Evolutionary conservation across 352 stramenopile species (phyloP).

Genomic region (Globisporangium solare): DNA sequence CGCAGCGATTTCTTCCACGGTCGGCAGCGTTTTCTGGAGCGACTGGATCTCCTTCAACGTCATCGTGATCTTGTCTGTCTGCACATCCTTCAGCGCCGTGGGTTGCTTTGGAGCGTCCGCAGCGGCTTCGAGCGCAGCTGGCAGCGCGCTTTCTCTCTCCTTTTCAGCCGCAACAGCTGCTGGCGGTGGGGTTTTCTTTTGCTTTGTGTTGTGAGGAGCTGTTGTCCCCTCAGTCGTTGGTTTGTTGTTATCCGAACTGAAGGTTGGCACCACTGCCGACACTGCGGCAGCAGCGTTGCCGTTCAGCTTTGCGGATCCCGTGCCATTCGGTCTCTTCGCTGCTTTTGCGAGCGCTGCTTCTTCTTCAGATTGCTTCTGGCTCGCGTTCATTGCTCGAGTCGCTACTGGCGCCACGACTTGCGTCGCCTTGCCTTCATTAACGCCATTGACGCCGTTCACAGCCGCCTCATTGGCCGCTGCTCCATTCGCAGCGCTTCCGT

Average conservation of each 20-base stretch:
- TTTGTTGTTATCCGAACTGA: neutral
- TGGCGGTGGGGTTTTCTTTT: neutral
- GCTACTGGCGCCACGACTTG: neutral
- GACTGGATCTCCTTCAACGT: conserved; percentile 70
- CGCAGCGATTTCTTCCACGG: conserved; percentile 51
- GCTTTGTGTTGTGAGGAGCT: neutral
- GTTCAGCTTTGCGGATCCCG: conserved; percentile 2
- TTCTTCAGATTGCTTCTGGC: neutral
- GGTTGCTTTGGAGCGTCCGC: conserved; percentile 8
- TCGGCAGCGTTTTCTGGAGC: conserved; percentile 72
- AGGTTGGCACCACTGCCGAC: neutral
- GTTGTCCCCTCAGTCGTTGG: neutral
- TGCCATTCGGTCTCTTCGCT: neutral
- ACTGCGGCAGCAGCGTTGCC: neutral
- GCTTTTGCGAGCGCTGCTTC: conserved; percentile 1
- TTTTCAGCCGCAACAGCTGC: neutral
- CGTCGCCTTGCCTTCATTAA: neutral
- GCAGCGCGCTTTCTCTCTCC: neutral
- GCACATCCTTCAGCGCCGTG: conserved; percentile 29
- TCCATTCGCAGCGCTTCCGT: neutral
- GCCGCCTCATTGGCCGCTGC: too few relatives aligned
- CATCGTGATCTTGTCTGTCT: conserved; percentile 63
- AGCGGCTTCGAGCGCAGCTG: neutral
- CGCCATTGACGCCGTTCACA: neutral
- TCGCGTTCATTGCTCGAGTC: neutral